Evolutionary conservation across 2,329 filamentous ascomycete genomes (phyloP).

Genomic region (Fusarium buxicola): DNA sequence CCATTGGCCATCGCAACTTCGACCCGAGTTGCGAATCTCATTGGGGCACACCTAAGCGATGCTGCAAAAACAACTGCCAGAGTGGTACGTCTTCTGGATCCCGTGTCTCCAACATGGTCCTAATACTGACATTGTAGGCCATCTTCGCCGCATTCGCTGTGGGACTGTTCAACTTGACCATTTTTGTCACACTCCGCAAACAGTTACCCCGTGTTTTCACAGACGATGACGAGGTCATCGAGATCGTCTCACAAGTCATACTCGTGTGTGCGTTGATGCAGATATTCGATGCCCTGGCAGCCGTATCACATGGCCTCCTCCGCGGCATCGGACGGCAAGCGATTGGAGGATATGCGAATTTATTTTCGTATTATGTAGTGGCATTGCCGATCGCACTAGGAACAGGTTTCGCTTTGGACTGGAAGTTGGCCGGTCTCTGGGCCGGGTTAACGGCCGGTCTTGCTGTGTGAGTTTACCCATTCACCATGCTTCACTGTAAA

Average conservation of each 20-base stretch:
- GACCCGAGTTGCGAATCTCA: slow-evolving; percentile 88
- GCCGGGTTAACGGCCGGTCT: slow-evolving; percentile 80
- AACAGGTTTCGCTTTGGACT: slow-evolving; percentile 78
- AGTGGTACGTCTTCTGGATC: slow-evolving; percentile 62
- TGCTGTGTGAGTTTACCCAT: slow-evolving; percentile 59
- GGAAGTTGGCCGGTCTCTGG: slow-evolving; percentile 85
- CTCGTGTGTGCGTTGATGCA: slow-evolving; percentile 88
- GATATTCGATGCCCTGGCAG: slow-evolving; percentile 84
- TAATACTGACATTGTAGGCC: slow-evolving; percentile 49
- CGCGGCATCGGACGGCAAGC: slow-evolving; percentile 86
- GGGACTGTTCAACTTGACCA: slow-evolving; percentile 78
- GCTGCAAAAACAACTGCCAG: slow-evolving; percentile 81
- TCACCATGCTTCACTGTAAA: rapidly evolving
- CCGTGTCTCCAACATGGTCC: not conserved
- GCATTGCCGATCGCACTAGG: slow-evolving; percentile 85
- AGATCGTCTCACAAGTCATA: slow-evolving; percentile 73
- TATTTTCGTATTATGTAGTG: slow-evolving; percentile 87
- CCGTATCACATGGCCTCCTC: slow-evolving; percentile 83
- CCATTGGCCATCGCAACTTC: slow-evolving; percentile 87
- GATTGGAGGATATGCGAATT: slow-evolving; percentile 86
- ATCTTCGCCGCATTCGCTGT: slow-evolving; percentile 73
- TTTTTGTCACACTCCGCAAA: slow-evolving; percentile 74
- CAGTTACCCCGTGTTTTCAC: slow-evolving; percentile 81
- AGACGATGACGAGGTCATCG: slow-evolving; percentile 72
- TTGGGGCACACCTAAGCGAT: slow-evolving; percentile 82